Evolutionary conservation across 2,329 filamentous ascomycete species (phyloP), one percentile per base, ranked within the genome.

Genomic region (Diaporthe humulicola): DNA sequence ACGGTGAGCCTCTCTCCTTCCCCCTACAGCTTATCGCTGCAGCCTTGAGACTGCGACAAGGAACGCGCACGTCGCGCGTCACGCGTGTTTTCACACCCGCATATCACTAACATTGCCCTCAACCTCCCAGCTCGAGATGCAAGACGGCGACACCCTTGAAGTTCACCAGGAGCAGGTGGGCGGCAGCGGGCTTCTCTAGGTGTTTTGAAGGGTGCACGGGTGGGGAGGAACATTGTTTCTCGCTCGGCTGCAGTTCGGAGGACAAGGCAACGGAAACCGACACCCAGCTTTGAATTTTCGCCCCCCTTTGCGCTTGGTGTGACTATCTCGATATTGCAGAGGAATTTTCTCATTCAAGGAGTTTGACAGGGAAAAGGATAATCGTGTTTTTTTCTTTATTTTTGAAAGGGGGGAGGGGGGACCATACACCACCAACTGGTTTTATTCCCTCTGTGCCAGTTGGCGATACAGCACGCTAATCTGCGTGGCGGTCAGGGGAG

Each of bases 151-250:
- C 81, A 97, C 95, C 1, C 92, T 99, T 36, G 97, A 99, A 82
- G 97, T 99, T 36, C 96, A 98, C 84, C 97, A 98, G 84, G 97
- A 99, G 84, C 97, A 99, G 87, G 97, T 98, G 76, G 97, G 97
- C 76, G 96, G 96, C 76, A 85, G 81, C 77, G 85, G 80, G 79
- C 48, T 71, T 36, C 60, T 56, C 50, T 74, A 72, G 42, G 40
- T 36, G 19, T 42, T 50, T 36, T 60, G 36, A 64, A 52, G 64
- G 54, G 33, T 28, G 50, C 40, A 40, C 25, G 52, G 73, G 60
- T 58, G 40, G 45, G 71, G 50, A n/a, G 57, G 25, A 50, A 12
- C n/a, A n/a, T 22, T 36, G 25, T 14, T 25, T 30, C 25, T 50
- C 54, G 17, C n/a, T 58, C 57, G 30, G 28, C n/a, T n/a, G n/a